Evolutionary conservation across 352 stramenopile genomes (phyloP), one percentile per base, ranked within the genome.

Genomic region (Phytopythium aichiense): DNA sequence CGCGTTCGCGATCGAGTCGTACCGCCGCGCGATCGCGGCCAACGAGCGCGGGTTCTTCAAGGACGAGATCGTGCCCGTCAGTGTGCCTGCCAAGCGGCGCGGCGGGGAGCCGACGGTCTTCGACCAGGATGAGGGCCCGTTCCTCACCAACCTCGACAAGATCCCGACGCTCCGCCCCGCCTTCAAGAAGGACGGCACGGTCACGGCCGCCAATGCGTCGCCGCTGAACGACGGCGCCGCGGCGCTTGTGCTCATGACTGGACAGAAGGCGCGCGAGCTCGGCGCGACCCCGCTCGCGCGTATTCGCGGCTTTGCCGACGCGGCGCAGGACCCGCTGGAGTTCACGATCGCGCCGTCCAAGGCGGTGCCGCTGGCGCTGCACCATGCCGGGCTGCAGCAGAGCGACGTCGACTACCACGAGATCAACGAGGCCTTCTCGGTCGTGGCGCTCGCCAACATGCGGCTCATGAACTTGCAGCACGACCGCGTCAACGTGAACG

Each of bases 391-490:
- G 31, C 58, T 99, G 42, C 73, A 84, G 54, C 53, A 97, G 15
- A 87, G 71, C 33, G 97, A 99, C 74, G 85, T 99, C 23, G 96
- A 99, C 58, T 99, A 97, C 77, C 92, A 98, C 72, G 98, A 99
- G 83, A 98, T 99, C 72, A 99, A 99, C 76, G 98, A 99, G 73
- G 98, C 98, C 22, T 99, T 99, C 74, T 92, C 95, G 15, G 96
- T 99, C 30, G 97, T 99, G 22, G 84, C 93, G 7, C 73, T 99
- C 31, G 95, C 91, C 31, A 99, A 99, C 77, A 97, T 96, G 76
- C 78, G 92, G 46, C 73, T 98, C 42, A 81, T 99, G 69, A 88
- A 96, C 70, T 73, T 99, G 25, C 88, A 97, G 72, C 79, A 86
- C 56, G 73, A 87, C 62, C 92, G 81, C 49, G 78, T 99, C 0